Percentiles rank a stretch among this genome's conserved stretches.
These are phyloP conservation scores for Penicillium glabrum DNA, from an alignment of 2,329 filamentous ascomycete species.

Conservation along the genomic window DNA sequence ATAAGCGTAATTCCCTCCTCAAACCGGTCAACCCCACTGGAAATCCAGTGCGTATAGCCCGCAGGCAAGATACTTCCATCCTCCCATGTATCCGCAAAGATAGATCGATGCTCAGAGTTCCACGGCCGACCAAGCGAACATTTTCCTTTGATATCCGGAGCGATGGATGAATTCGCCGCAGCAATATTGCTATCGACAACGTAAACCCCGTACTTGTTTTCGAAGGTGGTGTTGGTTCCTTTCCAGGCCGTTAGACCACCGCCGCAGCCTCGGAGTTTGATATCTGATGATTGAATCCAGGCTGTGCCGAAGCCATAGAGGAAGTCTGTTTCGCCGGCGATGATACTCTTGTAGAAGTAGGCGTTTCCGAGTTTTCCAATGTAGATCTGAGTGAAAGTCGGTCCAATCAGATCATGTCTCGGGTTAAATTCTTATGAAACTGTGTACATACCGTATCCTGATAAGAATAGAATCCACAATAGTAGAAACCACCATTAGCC, in stretches of 20 bases:
- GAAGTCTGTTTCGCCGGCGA: slow-evolving; percentile 68
- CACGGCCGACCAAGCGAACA: slow-evolving; percentile 64
- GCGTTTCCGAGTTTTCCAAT: slow-evolving; percentile 66
- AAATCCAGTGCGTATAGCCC: slow-evolving; percentile 58
- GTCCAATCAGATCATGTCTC: not conserved
- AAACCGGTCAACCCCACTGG: slow-evolving; percentile 30
- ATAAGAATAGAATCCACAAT: slow-evolving; percentile 65
- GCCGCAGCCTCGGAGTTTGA: slow-evolving; percentile 61
- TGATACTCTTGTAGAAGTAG: slow-evolving; percentile 61
- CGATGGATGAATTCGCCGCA: slow-evolving; percentile 53
- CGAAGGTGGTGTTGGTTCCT: slow-evolving; percentile 64
- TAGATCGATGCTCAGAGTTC: slow-evolving; percentile 58
- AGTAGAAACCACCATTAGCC: slow-evolving; percentile 68
- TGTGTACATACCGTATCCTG: slow-evolving; percentile 58
- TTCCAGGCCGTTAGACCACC: slow-evolving; percentile 72
- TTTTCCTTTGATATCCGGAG: slow-evolving; percentile 41
- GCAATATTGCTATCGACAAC: slow-evolving; percentile 56
- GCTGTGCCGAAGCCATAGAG: slow-evolving; percentile 67
- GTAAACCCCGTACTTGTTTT: slow-evolving; percentile 68
- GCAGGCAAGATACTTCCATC: slow-evolving; percentile 54
- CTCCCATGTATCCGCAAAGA: slow-evolving; percentile 58
- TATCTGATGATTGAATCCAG: slow-evolving; percentile 56
- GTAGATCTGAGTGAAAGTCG: slow-evolving; percentile 47
- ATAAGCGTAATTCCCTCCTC: slow-evolving; percentile 52
- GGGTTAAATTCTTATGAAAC: not conserved